Base-by-base conservation (phyloP, 2,329 filamentous ascomycete species). In the Venturia aucupariae region DNA sequence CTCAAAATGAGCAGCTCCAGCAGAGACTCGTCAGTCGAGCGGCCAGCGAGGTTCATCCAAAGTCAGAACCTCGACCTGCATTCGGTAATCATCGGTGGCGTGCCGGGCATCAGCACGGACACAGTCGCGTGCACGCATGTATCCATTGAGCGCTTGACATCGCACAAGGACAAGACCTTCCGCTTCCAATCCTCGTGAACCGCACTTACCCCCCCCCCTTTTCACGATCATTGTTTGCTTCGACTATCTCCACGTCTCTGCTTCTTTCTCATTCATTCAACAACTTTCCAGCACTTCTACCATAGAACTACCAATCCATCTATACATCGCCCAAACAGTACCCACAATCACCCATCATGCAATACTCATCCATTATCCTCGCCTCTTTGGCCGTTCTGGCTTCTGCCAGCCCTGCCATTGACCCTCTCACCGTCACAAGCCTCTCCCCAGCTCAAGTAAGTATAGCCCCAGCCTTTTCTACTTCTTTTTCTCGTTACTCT, bases 381-480 rank as follows among this genome's bases (percentile, higher is more conserved):
- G n/a, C 55, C 55, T 60, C 63, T 54, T 54, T 62, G 61, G 63
- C 63, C 35, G 54, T 39, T 35, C 19, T 61, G 41, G 57, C 41
- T 51, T 42, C 57, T 51, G 57, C 57, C 42, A 51, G n/a, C 15
- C 42, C 61, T 24, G 27, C 32, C 17, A 35, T 64, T 22, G 57
- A 64, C 54, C 63, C 63, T 24, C 19, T 64, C 22, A 64, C 63
- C 54, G 63, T 64, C 19, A 64, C 63, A 39, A 57, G 32, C n/a
- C 54, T 64, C 15, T 63, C 46, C 24, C 44, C 63, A 22, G 63
- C 54, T 44, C 63, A 64, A 42, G 63, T 63, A 2, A 54, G 59
- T 60, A 42, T 41, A 41, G 11, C 46, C 24, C 46, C 22, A 51
- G 13, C 44, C 24, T 46, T n/a, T 46, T 22, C 19, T 22, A 27